Evolutionary conservation across 2,329 filamentous ascomycete species (phyloP), one percentile per base, ranked within the genome.

Genomic region (Colletotrichum sp.): DNA sequence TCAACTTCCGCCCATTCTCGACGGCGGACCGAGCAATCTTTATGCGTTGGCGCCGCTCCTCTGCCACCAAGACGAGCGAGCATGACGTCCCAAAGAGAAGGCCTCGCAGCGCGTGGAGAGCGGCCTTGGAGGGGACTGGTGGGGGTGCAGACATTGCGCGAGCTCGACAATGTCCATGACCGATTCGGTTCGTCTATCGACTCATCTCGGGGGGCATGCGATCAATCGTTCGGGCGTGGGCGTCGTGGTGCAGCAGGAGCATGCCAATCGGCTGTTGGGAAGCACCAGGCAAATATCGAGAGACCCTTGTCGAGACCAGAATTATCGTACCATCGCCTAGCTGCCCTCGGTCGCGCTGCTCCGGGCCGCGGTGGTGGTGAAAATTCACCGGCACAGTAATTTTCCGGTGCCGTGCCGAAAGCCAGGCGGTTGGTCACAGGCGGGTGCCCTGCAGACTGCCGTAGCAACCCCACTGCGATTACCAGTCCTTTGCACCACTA

Each of bases 41-140:
- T 76, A 91, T 88, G 30, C 89, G 88, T 73, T 89, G 88, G 75
- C 90, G 87, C 64, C 89, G 89, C 81, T 92, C 90, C 82, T 92
- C 90, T 73, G 90, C 86, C 71, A 92, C 84, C 30, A 90, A 81
- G 66, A 88, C 87, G 71, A 92, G 86, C 57, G 90, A 91, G 80
- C 89, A 92, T 10, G 90, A 90, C 3, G 90, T 91, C 67, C 90
- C 90, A 18, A 92, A 82, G 71, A 90, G 87, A 75, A 91, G 86
- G 77, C 89, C 88, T 76, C 89, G 89, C 44, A 92, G 88, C 75
- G 89, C 88, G 81, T 89, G 88, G 78, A 92, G 86, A 75, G 88
- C 89, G 75, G 88, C 88, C 83, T 89, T 89, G 49, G 90, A 91
- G 64, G 89, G 90, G 72, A 90, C 87, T 75, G 88, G 88, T 73